Evolutionary conservation across 257 asterid genomes (phyloP).

Genomic region (Leptodermis oblonga): DNA sequence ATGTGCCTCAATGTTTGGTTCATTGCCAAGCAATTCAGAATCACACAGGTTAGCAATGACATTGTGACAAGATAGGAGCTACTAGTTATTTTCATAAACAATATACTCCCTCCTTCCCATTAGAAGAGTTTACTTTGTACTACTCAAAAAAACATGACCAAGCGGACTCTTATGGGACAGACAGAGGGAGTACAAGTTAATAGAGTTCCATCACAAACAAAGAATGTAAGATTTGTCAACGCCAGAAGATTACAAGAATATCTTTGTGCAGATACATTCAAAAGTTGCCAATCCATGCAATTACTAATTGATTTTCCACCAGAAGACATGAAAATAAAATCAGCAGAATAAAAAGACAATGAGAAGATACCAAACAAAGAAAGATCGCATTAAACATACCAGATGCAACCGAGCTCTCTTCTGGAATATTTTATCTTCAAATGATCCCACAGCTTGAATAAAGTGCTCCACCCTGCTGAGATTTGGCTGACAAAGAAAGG

Average conservation of each 20-base stretch:
- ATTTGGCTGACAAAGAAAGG: too few species aligned
- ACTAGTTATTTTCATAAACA: neutral
- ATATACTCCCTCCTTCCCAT: too few species aligned
- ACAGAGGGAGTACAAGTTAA: too few species aligned
- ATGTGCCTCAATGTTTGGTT: too few species aligned
- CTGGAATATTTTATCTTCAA: slow-evolving; percentile 83
- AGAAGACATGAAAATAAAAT: neutral
- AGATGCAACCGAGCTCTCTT: slow-evolving; percentile 75
- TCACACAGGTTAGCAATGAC: too few species aligned
- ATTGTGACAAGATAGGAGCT: neutral
- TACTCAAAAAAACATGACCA: too few species aligned
- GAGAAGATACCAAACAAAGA: neutral
- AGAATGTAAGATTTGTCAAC: neutral
- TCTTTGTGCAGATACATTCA: neutral
- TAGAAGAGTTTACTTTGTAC: too few species aligned
- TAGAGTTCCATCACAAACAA: neutral
- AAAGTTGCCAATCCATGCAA: slow-evolving; percentile 2
- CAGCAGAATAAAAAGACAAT: neutral
- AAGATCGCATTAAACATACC: slow-evolving; percentile 32
- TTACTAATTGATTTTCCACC: neutral
- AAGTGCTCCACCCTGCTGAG: slow-evolving; percentile 77
- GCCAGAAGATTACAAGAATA: neutral
- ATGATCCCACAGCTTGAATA: slow-evolving; percentile 92
- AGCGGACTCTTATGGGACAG: too few species aligned
- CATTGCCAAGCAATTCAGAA: neutral